phyloP scores from a whole-genome alignment of 2,329 filamentous ascomycete genomes.

The Pestalotiopsis sp. region DNA sequence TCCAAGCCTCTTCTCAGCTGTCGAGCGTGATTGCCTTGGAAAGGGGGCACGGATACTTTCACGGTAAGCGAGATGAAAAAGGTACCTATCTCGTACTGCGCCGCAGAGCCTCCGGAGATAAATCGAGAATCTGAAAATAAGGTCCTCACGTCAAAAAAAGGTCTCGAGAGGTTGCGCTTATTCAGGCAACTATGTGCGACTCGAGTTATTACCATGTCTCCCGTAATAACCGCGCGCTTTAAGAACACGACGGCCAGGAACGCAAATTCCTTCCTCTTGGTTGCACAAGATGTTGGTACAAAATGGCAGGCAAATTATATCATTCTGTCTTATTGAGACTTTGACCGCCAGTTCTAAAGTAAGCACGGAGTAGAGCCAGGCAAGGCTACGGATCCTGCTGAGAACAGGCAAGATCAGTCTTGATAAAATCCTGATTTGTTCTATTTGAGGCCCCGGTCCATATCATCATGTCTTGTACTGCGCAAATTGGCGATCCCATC shows the following conservation, averaged over 20 bases:
- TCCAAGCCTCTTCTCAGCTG: not conserved
- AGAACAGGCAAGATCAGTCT: too few relatives aligned
- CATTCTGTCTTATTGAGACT: not conserved
- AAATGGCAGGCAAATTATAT: not conserved
- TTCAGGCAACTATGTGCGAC: not conserved
- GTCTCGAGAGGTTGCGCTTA: too few relatives aligned
- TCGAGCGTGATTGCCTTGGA: not conserved
- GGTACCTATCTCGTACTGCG: not conserved
- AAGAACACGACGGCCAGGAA: not conserved
- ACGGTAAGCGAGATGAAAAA: not conserved
- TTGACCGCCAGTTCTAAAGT: not conserved
- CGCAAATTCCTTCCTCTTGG: not conserved
- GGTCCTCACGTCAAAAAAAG: too few relatives aligned
- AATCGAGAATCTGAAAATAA: too few relatives aligned
- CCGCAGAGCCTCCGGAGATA: too few relatives aligned
- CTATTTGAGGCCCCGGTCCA: too few relatives aligned
- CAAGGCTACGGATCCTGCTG: too few relatives aligned
- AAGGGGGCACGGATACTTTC: not conserved
- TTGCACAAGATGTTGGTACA: not conserved
- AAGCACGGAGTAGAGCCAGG: too few relatives aligned
- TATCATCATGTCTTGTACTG: too few relatives aligned
- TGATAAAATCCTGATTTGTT: too few relatives aligned
- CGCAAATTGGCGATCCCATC: too few relatives aligned
- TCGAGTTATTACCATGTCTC: not conserved
- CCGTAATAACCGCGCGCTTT: not conserved